Conservation (phyloP, 257 asterid species). For the Pogostemon cablin region DNA sequence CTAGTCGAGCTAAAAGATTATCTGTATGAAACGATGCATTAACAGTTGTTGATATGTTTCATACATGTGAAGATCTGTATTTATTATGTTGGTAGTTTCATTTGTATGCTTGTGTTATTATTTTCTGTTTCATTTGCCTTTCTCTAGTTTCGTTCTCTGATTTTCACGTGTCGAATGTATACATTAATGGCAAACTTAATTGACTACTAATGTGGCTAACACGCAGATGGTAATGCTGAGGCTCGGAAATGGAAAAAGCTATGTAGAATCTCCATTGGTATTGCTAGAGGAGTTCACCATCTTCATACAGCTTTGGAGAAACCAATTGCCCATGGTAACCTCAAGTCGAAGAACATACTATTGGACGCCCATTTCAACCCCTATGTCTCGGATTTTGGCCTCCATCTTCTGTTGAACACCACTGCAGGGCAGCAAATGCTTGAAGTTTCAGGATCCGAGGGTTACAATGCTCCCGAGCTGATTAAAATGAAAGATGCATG, state of each 20-base stretch:
- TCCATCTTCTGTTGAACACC: conserved; percentile 68
- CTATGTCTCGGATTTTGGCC: conserved; percentile 72
- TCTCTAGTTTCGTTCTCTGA: not conserved
- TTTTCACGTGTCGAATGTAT: conserved; percentile 3
- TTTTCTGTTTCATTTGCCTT: not conserved
- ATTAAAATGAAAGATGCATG: conserved; percentile 74
- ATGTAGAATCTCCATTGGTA: conserved; percentile 65
- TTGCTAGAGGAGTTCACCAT: conserved; percentile 62
- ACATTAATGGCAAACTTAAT: not conserved
- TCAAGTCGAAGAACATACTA: conserved; percentile 73
- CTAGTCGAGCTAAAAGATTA: not conserved
- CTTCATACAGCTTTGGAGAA: conserved; percentile 60
- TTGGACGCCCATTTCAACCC: conserved; percentile 62
- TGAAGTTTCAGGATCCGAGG: conserved; percentile 67
- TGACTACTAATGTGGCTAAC: conserved; percentile 17
- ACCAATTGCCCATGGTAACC: conserved; percentile 84
- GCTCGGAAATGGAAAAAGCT: conserved; percentile 72
- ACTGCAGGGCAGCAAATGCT: conserved; percentile 73
- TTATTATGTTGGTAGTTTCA: too few relatives aligned
- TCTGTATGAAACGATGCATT: not conserved
- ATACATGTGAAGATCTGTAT: too few relatives aligned
- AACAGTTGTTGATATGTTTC: too few relatives aligned
- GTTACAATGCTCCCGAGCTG: conserved; percentile 82
- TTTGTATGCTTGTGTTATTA: not conserved
- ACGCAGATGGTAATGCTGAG: conserved; percentile 64